Conservation (phyloP, 1,139 yeast species). For the Geotrichum aggregatum region DNA sequence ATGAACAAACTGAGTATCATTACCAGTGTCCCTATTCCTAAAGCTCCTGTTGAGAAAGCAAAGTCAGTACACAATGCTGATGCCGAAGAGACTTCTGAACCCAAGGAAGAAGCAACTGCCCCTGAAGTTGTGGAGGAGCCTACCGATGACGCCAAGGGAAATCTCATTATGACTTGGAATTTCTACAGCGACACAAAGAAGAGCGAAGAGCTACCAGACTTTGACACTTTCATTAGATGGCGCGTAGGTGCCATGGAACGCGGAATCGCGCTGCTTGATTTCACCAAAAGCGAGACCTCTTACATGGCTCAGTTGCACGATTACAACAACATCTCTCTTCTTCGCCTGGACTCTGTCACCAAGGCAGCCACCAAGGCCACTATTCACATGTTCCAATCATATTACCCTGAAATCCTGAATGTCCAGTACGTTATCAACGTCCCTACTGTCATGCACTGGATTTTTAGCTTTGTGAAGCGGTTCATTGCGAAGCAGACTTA, state of each 20-base stretch:
- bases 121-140: neutral
- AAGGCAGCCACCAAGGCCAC: slow-evolving; percentile 64
- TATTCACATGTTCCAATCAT: slow-evolving; percentile 63
- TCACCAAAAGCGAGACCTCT: slow-evolving; percentile 46
- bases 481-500: slow-evolving; percentile 66
- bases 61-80: slow-evolving; percentile 1
- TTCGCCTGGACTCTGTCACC: slow-evolving; percentile 65
- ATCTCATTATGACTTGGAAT: slow-evolving; percentile 66
- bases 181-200: slow-evolving; percentile 70
- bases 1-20: slow-evolving; percentile 63
- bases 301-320: slow-evolving; percentile 82
- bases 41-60: slow-evolving; percentile 46
- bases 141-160: neutral
- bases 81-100: neutral
- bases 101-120: neutral
- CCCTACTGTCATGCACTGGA: slow-evolving; percentile 73
- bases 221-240: slow-evolving; percentile 71
- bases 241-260: slow-evolving; percentile 87
- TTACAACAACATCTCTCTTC: slow-evolving; percentile 68
- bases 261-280: slow-evolving; percentile 61
- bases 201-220: slow-evolving; percentile 59
- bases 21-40: slow-evolving; percentile 38
- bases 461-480: slow-evolving; percentile 54
- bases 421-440: slow-evolving; percentile 76
- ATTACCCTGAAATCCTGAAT: slow-evolving; percentile 77